Evolutionary conservation across 257 asterid genomes (phyloP), one percentile per base, ranked within the genome.

Genomic region (Solanum etuberosum): DNA sequence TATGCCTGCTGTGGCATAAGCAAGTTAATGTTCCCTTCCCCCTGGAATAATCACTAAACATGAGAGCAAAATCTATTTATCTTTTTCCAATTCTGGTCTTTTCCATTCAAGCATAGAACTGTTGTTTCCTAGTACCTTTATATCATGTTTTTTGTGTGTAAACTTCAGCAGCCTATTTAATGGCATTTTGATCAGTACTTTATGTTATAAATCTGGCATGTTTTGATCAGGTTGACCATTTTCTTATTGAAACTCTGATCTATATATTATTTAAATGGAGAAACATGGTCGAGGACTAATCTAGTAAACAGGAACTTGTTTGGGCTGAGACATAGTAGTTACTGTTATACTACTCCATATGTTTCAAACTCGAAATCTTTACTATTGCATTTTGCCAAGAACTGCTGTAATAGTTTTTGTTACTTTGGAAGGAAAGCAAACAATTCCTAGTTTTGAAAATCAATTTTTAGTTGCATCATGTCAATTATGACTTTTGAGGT

Each of bases 1-100:
- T 43, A 73, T 88, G 88, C 88, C 89, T 86, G 85, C 88, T 82
- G 74, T 90, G 78, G 86, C 90, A 72, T 63, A 76, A 67, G 16
- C 18, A 23, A 43, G 9, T 78, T 5, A 15, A 42, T 43, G 8
- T 43, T 16, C 12, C 15, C 14, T 76, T 15, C 23, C 37, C 84
- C 59, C 13, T 14, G 23, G 37, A 74, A 74, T 37, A 38, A 38
- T 54, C 20, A 74, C 83, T 77, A 25, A 25, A n/a, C n/a, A 77
- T 77, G 61, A 43, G 65, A 43, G 27, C 40, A 27, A 80, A 46
- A 80, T 29, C 42, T n/a, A 16, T 2, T 27, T 54, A 54, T 25
- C 21, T 15, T 40, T 80, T 29, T 80, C 10, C 51, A 21, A 4
- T 27, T 78, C 23, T 16, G 15, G 7, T 46, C 67, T 78, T 43